phyloP scores from a whole-genome alignment of 495 filamentous ascomycete genomes.

The Choiromyces venosus region DNA sequence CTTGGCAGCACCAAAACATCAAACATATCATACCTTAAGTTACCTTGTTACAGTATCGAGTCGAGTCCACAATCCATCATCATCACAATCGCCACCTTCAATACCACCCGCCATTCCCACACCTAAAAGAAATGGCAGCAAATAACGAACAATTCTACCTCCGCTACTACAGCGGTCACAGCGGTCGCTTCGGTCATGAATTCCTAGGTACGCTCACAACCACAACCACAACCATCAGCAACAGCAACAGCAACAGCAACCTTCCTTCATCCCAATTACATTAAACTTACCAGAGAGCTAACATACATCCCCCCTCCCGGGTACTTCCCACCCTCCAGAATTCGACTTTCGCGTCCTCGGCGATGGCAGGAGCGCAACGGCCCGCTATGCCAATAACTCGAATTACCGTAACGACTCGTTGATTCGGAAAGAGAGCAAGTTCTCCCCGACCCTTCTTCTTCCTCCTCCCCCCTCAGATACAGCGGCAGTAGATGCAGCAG shows the following conservation, averaged over 20 bases:
- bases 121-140: conserved; percentile 35
- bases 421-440: conserved; percentile 98
- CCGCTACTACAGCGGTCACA: conserved; percentile 97
- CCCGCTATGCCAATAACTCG: conserved; percentile 98
- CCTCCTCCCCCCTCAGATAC: background rate
- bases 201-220: conserved; percentile 68
- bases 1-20: background rate
- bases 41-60: too few relatives aligned
- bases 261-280: conserved; percentile 3
- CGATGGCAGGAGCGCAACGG: conserved; percentile 90
- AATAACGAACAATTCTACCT: conserved; percentile 81
- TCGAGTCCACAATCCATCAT: background rate
- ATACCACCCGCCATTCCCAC: conserved; percentile 4
- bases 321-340: conserved; percentile 53
- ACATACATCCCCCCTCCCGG: conserved; percentile 15
- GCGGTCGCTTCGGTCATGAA: conserved; percentile 96
- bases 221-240: conserved; percentile 8
- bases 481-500: background rate
- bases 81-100: background rate
- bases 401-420: conserved; percentile 99
- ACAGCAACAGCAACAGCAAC: too few relatives aligned
- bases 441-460: background rate
- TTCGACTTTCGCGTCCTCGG: conserved; percentile 93
- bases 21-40: background rate
- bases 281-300: conserved; percentile 13